Evolutionary conservation across 805 yeast species (phyloP), one percentile per base, ranked within the genome.

Genomic region (Yarrowia sp.): DNA sequence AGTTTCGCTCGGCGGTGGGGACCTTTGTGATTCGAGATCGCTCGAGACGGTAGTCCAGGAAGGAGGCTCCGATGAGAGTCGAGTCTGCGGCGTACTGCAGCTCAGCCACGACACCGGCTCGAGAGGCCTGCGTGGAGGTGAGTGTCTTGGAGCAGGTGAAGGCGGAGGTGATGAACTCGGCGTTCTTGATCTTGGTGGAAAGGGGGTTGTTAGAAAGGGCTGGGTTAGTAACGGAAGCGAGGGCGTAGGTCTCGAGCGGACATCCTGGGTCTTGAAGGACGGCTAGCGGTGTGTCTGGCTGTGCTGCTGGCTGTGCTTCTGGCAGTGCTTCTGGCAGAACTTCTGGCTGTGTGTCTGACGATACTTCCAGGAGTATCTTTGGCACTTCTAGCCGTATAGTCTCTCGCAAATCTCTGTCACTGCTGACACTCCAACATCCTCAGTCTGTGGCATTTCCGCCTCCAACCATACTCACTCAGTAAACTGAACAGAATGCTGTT

Each of bases 101-200:
- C 68, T 82, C 82, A 42, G 81, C 75, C 62, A 82, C 78, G 62
- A 81, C 77, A 8, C 87, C 87, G 31, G 82, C 80, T 65, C 84
- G 75, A 6, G 86, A 82, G 21, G 84, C 68, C 13, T 63, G 65
- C 16, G 68, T 65, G 10, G 72, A 65, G 24, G 69, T 58, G 12
- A 69, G 66, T 1, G 78, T 75, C 59, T 76, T 76, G 10, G 79
- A 74, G 6, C 76, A 72, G 8, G 76, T 70, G 63, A 76, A 73
- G 2, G 78, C 77, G 12, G 74, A 71, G 33, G 75, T 66, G 21
- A 76, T 66, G 31, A 68, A 70, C 49, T 71, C 71, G 10, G 78
- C 73, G 9, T 71, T 65, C n/a, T 71, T 66, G 62, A 73, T 68
- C 35, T 71, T 70, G 13, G 71, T 61, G 38, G 76, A 68, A 29